A percentile compares a stretch with the other conserved stretches of the same genome.
Conservation (phyloP, 1,284 basidiomycete species). For the Rhizoctonia solani region DNA sequence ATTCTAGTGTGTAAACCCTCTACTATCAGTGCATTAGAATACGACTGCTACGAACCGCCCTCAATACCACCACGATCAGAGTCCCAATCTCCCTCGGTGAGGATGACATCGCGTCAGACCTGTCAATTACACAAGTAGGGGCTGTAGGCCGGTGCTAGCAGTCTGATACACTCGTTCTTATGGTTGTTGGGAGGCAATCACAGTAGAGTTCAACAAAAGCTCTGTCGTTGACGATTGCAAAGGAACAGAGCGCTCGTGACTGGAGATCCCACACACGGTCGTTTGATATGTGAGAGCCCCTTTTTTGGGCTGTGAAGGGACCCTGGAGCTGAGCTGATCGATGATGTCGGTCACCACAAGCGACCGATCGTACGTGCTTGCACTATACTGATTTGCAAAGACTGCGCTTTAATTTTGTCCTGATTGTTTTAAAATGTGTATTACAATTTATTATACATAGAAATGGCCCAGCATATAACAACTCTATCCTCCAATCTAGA, state of each 20-base stretch:
- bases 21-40: not conserved
- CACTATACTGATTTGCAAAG: not conserved
- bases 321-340: too few species aligned
- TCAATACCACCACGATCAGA: constrained; percentile 91
- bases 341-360: not conserved
- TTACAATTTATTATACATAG: not conserved
- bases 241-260: constrained; percentile 20
- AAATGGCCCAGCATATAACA: not conserved
- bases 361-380: not conserved
- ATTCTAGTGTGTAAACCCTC: not conserved
- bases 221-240: constrained; percentile 21
- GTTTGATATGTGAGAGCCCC: constrained; percentile 18
- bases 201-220: not conserved
- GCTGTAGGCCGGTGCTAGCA: not conserved
- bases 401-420: not conserved
- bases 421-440: not conserved
- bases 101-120: constrained; percentile 11
- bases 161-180: not conserved
- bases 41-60: constrained; percentile 65
- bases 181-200: not conserved
- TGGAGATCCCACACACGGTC: constrained; percentile 3
- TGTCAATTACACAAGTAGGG: not conserved
- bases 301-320: constrained; percentile 28
- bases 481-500: constrained; percentile 52
- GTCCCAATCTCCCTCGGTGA: constrained; percentile 82